Conservation (phyloP, 192 early-diverging fungal genomes). For the Allomyces macrogynus region DNA sequence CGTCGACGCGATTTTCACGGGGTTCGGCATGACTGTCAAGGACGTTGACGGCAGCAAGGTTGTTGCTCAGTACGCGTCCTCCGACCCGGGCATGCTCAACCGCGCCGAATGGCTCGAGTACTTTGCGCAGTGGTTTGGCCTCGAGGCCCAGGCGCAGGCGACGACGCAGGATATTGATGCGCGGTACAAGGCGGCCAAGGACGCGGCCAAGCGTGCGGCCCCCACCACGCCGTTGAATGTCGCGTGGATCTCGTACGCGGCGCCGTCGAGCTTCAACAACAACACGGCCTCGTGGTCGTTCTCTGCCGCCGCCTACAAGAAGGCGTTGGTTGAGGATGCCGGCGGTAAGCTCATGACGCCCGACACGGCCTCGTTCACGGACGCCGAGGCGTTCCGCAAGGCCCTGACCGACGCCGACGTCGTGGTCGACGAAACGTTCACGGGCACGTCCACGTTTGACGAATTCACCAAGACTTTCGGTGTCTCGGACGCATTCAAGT, state of each 20-base stretch:
- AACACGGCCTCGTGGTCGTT: constrained; percentile 44
- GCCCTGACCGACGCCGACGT: constrained; percentile 37
- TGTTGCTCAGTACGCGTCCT: constrained; percentile 15
- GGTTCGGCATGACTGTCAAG: constrained; percentile 14
- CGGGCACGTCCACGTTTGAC: constrained; percentile 13
- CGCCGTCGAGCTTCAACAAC: constrained; percentile 39
- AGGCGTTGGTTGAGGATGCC: constrained; percentile 36
- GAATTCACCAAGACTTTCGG: constrained; percentile 35
- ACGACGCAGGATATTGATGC: neutral
- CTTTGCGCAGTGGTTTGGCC: constrained; percentile 23
- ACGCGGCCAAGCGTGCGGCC: neutral
- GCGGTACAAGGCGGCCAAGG: neutral
- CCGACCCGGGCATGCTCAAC: constrained; percentile 15
- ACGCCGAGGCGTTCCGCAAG: constrained; percentile 21
- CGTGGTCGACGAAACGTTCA: constrained; percentile 46
- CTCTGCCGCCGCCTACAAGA: constrained; percentile 33
- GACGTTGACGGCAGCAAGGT: constrained; percentile 13
- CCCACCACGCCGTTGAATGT: constrained; percentile 7
- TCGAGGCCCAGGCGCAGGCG: constrained; percentile 18
- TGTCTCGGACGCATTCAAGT: constrained; percentile 30
- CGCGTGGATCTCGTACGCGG: constrained; percentile 39
- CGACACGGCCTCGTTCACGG: constrained; percentile 12
- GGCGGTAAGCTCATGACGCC: constrained; percentile 38
- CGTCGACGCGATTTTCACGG: constrained; percentile 10
- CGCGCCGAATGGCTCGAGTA: constrained; percentile 32